Conservation (phyloP, 139 green algal genomes). For the Volvox africanus region DNA sequence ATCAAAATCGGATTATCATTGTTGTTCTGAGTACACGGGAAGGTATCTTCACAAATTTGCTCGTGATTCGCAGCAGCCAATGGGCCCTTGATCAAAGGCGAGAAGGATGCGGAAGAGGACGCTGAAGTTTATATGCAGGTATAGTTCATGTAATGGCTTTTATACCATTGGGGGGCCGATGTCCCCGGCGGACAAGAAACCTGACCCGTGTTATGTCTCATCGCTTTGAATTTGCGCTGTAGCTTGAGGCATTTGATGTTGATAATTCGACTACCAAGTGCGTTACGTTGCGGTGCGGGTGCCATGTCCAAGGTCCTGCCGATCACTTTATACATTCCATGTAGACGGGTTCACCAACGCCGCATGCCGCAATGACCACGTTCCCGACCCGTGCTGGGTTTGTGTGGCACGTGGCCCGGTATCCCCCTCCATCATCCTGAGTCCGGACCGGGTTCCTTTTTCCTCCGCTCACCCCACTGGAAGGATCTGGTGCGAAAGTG, state of each 20-base stretch:
- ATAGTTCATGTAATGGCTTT: not conserved
- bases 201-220: too few species aligned
- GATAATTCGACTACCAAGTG: not conserved
- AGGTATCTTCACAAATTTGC: not conserved
- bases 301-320: not conserved
- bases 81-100: not conserved
- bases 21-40: not conserved
- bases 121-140: conserved; percentile 27
- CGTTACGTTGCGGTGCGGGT: not conserved
- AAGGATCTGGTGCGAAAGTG: too few species aligned
- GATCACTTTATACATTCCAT: not conserved
- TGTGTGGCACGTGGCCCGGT: too few species aligned
- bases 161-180: too few species aligned
- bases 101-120: not conserved
- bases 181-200: not conserved
- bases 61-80: not conserved
- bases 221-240: too few species aligned
- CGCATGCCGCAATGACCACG: not conserved
- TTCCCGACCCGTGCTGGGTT: not conserved
- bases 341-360: not conserved
- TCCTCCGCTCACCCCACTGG: too few species aligned
- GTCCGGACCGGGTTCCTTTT: too few species aligned
- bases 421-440: too few species aligned
- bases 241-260: not conserved
- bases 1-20: not conserved